Base-by-base conservation (phyloP, 352 stramenopile species). In the Globisporangium acanthophoron region DNA sequence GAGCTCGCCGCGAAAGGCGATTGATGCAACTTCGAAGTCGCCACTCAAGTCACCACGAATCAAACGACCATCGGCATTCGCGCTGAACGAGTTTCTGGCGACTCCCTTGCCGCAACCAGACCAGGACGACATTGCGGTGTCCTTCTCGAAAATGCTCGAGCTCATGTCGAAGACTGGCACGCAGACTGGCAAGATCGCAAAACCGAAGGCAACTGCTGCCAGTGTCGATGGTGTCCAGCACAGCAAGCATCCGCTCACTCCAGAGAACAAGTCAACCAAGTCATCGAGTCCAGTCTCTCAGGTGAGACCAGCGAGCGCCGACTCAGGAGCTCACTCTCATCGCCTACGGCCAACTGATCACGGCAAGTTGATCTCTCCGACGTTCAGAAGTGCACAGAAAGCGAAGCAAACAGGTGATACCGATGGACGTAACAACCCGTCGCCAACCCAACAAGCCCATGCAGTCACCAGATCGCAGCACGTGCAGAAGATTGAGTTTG, bases 71-170 rank as follows among this genome's bases (percentile, higher is more conserved):
- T 5, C 35, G 15, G 13, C 21, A 15, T 57, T 52, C 11, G 18
- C 27, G 12, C 47, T 52, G 13, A 44, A 24, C 20, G 47, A 53
- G 5, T 50, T 54, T 20, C 33, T 63, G 18, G 18, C 55, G 8
- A 9, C 55, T 1, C 8, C 55, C 3, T 31, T 39, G 5, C 16
- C 20, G 13, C 24, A 29, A n/a, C 35, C 56, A 3, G 48, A 61
- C 11, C 15, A 65, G 40, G 51, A 69, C n/a, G 56, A 61, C 7
- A 68, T 69, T 5, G 27, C 67, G 3, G 59, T 49, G 5, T 78
- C 67, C 9, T 78, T 78, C 62, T 78, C 67, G 1, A 63, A 65
- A 21, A 61, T 78, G 5, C 57, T 78, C 4, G 40, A 74, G 54
- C 41, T 70, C 48, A 73, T 74, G 64, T 64, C 64, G 2, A 48